Base-by-base conservation (phyloP, 1,284 basidiomycete species). In the Mrakiaceae sp. region DNA sequence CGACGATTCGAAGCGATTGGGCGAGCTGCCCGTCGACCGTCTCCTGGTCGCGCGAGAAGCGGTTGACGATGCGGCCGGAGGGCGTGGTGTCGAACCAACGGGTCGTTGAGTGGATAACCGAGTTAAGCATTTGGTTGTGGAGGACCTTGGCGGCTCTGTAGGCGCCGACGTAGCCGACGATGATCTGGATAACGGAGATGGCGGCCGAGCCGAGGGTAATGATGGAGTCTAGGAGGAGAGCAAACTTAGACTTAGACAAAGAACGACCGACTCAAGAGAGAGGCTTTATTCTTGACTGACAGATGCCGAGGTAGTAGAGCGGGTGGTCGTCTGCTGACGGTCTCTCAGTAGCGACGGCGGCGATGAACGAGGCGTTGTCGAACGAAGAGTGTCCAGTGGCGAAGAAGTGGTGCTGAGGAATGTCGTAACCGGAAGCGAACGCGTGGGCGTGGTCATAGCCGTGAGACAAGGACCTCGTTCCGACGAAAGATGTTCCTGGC, bases 11-110 rank as follows among this genome's bases (percentile, higher is more conserved):
- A 5, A 66, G 50, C 2, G 48, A 51, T 14, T 55, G 50, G 69
- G 85, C 81, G 1, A 87, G 76, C 0, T 81, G 80, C 12, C 80
- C 78, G 70, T 88, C 86, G 53, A 87, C 82, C 6, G 82, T 84
- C 65, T 88, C 86, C 53, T 90, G 81, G 72, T 92, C 89, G 78
- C 84, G 80, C 1, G 86, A 87, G 75, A 90, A 90, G 40, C 88
- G 82, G 71, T 88, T 88, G 63, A 89, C 79, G 68, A 89, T 87
- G 5, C 55, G 55, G 43, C 55, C 55, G 53, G 84, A 80, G 3
- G 85, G 86, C 10, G 85, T 87, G 58, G 81, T 77, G 70, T 87
- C 85, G 73, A 86, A 86, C 55, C 55, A 57, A 7, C 55, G 55
- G 39, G 55, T 44, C 3, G 55, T 57, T 8, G 55, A 57, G 3